A percentile compares a stretch with the other conserved stretches of the same genome.
These are phyloP conservation scores for Coniochaeta prunicola DNA, from an alignment of 2,329 filamentous ascomycete genomes.

Conservation along the genomic window DNA sequence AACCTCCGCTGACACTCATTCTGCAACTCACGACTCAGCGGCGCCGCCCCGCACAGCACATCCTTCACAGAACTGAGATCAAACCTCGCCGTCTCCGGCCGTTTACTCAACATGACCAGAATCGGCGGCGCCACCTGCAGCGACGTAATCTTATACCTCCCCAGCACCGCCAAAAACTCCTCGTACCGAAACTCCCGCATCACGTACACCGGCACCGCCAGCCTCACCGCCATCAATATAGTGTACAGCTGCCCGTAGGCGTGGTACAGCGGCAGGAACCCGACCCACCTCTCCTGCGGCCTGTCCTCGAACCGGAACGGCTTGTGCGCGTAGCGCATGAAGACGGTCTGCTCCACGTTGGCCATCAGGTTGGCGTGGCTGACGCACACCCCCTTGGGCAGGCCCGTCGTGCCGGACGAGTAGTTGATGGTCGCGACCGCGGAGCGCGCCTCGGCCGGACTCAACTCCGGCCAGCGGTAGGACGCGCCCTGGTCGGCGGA, in stretches of 20 bases:
- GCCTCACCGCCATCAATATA: constrained; percentile 38
- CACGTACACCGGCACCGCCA: constrained; percentile 32
- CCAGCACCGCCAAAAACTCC: constrained; percentile 41
- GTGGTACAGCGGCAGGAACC: constrained; percentile 62
- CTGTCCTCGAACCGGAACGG: constrained; percentile 25
- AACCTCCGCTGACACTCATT: constrained; percentile 6
- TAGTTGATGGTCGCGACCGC: constrained; percentile 37
- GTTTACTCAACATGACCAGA: constrained; percentile 51
- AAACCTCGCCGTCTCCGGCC: constrained; percentile 41
- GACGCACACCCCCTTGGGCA: constrained; percentile 33
- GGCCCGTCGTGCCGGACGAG: constrained; percentile 42
- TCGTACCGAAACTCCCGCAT: constrained; percentile 50
- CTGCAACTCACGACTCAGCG: constrained; percentile 40
- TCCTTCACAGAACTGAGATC: constrained; percentile 42
- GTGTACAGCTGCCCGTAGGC: constrained; percentile 30
- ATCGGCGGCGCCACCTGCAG: constrained; percentile 51
- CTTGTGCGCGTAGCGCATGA: constrained; percentile 22
- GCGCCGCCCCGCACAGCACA: constrained; percentile 46
- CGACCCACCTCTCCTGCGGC: constrained; percentile 40
- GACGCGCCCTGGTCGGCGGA: constrained; percentile 19
- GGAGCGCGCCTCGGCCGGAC: constrained; percentile 22
- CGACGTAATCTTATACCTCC: constrained; percentile 44
- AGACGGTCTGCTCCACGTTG: constrained; percentile 42
- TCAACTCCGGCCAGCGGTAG: constrained; percentile 34
- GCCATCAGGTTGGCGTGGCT: constrained; percentile 34